Evolutionary conservation across 2,329 filamentous ascomycete species (phyloP), one percentile per base, ranked within the genome.

Genomic region (Emergomyces pasteurianus): DNA sequence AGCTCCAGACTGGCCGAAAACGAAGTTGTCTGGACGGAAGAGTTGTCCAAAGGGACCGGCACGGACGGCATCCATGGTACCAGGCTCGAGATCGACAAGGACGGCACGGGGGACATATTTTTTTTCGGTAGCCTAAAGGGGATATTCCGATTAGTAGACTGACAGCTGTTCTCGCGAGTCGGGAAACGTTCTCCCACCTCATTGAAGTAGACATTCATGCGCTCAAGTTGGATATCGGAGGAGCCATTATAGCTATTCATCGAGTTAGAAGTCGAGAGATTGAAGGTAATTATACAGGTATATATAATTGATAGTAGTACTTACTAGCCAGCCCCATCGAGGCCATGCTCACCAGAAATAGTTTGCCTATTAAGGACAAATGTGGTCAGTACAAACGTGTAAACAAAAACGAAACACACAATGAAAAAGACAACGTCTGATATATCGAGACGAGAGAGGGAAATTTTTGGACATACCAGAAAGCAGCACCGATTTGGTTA

Each of bases 401-500:
- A 59, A 57, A 58, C 57, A 57, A 50, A 52, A 31, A 34, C 59
- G 56, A 26, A 23, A 38, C 54, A 58, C 42, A 2, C 8, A 47
- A 36, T 38, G 16, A n/a, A 18, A 18, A 7, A 31, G 7, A 7
- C 31, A 31, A 31, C 31, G 31, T 31, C 31, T 7, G 7, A 31
- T 31, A 31, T 31, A 31, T 31, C 7, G 8, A 21, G 14, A 43
- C 12, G 28, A 31, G 1, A 23, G 18, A 34, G 28, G 31, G 59
- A 59, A 59, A 46, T 36, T 56, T 63, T 58, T 64, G 40, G 67
- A 81, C 85, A 70, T 80, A 90, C 88, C 94, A 99, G 86, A 99
- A 99, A 81, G 94, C 94, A 84, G 94, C 94, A 92, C 94, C 94
- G 72, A 97, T 96, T 90, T 99, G 94, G 89, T 99, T 99, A 86